phyloP scores from a whole-genome alignment of 116 monocot species.

The Iris pallida region DNA sequence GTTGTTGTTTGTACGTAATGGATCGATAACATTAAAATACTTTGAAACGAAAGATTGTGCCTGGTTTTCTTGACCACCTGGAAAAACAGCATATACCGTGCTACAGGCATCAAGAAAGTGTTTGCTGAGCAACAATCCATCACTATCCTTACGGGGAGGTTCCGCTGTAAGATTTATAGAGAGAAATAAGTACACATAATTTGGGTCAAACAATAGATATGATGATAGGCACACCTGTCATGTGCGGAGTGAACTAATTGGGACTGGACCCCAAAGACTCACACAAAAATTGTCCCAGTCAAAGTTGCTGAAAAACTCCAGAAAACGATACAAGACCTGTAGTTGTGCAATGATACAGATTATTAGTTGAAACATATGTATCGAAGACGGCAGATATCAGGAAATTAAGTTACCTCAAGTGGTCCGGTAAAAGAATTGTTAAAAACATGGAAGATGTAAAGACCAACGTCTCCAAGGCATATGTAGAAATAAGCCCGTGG shows the following conservation, averaged over 20 bases:
- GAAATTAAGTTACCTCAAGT: conserved; percentile 53
- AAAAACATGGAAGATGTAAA: conserved; percentile 90
- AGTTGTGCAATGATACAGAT: neutral
- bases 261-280: conserved; percentile 85
- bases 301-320: conserved; percentile 88
- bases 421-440: conserved; percentile 78
- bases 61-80: conserved; percentile 47
- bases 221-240: conserved; percentile 39
- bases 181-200: neutral
- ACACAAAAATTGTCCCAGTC: conserved; percentile 88
- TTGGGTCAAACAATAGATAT: neutral
- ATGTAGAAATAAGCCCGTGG: conserved; percentile 92
- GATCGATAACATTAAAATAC: conserved; percentile 91
- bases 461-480: conserved; percentile 86
- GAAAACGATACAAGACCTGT: conserved; percentile 86
- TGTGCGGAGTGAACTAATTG: conserved; percentile 68
- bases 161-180: conserved; percentile 40
- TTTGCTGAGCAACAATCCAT: conserved; percentile 54
- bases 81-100: conserved; percentile 42
- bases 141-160: conserved; percentile 67
- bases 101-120: conserved; percentile 52
- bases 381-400: neutral
- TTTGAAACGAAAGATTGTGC: conserved; percentile 67
- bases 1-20: conserved; percentile 84
- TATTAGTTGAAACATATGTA: neutral